A percentile compares a stretch with the other conserved stretches of the same genome.
These are phyloP conservation scores for Fusarium sp. DNA, from an alignment of 2,329 filamentous ascomycete genomes.

Conservation along the genomic window DNA sequence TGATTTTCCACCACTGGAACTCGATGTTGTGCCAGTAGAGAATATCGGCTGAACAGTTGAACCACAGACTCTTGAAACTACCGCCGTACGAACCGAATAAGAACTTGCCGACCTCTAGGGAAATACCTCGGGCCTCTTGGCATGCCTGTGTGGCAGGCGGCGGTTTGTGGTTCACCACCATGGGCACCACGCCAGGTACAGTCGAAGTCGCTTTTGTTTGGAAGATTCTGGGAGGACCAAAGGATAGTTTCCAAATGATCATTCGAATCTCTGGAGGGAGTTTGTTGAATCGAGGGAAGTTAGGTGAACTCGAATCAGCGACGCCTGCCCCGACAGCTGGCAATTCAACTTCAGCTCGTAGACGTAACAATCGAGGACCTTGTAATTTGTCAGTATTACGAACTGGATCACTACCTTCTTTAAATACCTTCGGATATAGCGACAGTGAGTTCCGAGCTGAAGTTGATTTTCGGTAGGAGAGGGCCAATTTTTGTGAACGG, in stretches of 20 bases:
- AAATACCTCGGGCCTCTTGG: slow-evolving; percentile 5
- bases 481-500: not conserved
- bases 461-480: not conserved
- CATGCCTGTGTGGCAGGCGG: slow-evolving; percentile 13
- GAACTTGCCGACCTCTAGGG: not conserved
- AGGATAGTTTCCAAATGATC: slow-evolving; percentile 8
- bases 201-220: not conserved
- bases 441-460: not conserved
- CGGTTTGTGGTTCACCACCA: slow-evolving; percentile 18
- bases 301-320: not conserved
- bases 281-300: slow-evolving; percentile 10
- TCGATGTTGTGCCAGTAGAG: slow-evolving; percentile 5
- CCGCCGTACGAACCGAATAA: slow-evolving; percentile 1
- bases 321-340: not conserved
- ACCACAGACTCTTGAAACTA: slow-evolving; percentile 15
- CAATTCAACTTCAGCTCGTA: slow-evolving; percentile 2
- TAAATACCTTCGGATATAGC: not conserved
- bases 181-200: not conserved
- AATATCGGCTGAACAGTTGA: slow-evolving; percentile 3
- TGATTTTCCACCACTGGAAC: not conserved
- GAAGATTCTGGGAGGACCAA: slow-evolving; percentile 15
- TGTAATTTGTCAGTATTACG: not conserved
- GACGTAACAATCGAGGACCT: slow-evolving; percentile 2
- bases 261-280: slow-evolving; percentile 13
- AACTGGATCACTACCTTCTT: fast-evolving